Percentiles rank a stretch among this genome's conserved stretches.
Conservation (phyloP, 176 grass and related monocot genomes). For the Carex cristatella region DNA sequence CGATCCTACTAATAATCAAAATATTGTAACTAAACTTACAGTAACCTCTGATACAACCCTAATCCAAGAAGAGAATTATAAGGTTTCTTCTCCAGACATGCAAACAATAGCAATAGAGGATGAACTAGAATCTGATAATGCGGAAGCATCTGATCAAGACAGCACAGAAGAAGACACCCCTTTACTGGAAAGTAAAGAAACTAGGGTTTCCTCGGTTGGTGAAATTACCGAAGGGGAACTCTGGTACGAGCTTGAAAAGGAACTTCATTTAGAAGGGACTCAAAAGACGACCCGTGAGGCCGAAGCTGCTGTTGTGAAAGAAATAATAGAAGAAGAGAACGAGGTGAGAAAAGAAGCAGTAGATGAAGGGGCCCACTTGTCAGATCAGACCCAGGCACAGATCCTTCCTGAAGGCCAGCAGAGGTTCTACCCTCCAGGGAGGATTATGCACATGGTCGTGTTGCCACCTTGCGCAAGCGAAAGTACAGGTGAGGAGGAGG, state of each 20-base stretch:
- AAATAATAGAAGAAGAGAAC: constrained; percentile 40
- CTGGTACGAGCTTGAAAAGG: constrained; percentile 87
- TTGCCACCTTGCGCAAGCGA: constrained; percentile 44
- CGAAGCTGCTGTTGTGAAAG: constrained; percentile 30
- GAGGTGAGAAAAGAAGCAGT: constrained; percentile 39
- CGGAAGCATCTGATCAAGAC: constrained; percentile 35
- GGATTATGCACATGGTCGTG: constrained; percentile 93
- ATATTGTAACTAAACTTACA: constrained; percentile 35
- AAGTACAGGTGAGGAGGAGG: constrained; percentile 14
- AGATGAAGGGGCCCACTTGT: constrained; percentile 45
- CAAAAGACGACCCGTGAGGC: constrained; percentile 24
- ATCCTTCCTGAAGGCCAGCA: constrained; percentile 23
- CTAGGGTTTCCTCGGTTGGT: constrained; percentile 37
- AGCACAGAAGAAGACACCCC: constrained; percentile 66
- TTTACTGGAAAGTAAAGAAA: constrained; percentile 45
- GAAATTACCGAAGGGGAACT: constrained; percentile 66
- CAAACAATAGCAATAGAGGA: constrained; percentile 22
- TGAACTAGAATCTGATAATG: constrained; percentile 47
- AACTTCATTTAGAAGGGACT: constrained; percentile 43
- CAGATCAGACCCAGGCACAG: constrained; percentile 48
- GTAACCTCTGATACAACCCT: constrained; percentile 41
- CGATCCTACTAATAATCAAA: constrained; percentile 44
- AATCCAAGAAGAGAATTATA: constrained; percentile 34
- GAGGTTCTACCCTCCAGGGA: constrained; percentile 89
- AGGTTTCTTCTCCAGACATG: constrained; percentile 6